Percentiles rank a stretch among this genome's conserved stretches.
These are phyloP conservation scores for Selaginella tamariscina DNA, from an alignment of 75 land plant genomes.

Conservation along the genomic window DNA sequence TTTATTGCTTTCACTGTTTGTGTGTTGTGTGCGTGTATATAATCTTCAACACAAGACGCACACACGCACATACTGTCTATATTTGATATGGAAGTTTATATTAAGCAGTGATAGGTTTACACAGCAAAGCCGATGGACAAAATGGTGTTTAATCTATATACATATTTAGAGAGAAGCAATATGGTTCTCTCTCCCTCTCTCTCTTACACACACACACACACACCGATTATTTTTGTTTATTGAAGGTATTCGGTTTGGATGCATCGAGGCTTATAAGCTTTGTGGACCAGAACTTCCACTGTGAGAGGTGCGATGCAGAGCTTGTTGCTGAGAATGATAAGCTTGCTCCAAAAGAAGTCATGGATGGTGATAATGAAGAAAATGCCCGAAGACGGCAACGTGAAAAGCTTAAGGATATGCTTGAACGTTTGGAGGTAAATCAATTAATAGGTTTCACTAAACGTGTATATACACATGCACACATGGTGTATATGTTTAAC, in stretches of 20 bases:
- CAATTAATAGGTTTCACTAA: background rate
- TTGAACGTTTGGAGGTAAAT: slow-evolving; percentile 70
- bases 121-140: no score
- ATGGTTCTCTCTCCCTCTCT: no score
- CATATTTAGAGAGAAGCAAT: no score
- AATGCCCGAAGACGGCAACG: slow-evolving; percentile 71
- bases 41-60: no score
- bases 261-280: slow-evolving; percentile 49
- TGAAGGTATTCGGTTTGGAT: slow-evolving; percentile 83
- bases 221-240: background rate
- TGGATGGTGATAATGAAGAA: slow-evolving; percentile 74
- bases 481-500: no score
- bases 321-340: slow-evolving; percentile 88
- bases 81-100: no score
- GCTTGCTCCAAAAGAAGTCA: slow-evolving; percentile 59
- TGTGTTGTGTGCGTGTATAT: no score
- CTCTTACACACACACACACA: no score
- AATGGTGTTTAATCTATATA: no score
- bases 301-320: slow-evolving; percentile 78
- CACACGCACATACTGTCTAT: no score
- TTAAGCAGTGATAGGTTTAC: no score
- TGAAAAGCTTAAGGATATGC: slow-evolving; percentile 66
- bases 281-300: slow-evolving; percentile 55
- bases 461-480: background rate
- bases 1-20: no score